Evolutionary conservation across 2,329 filamentous ascomycete species (phyloP).

Genomic region (Alternaria consortialis): DNA sequence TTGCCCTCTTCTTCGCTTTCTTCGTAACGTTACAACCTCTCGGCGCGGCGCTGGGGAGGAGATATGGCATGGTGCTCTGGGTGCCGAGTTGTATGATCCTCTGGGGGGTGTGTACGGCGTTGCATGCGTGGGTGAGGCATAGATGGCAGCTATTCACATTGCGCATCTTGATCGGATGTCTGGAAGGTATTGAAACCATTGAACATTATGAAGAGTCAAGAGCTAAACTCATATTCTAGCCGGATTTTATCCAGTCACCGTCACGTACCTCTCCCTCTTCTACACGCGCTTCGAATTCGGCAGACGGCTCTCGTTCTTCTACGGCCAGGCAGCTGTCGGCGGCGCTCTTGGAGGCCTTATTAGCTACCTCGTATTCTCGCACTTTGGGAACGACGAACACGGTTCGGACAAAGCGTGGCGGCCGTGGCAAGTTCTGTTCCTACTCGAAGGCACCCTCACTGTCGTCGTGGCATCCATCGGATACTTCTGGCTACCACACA

Average conservation of each 20-base stretch:
- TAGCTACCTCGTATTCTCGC: constrained; percentile 60
- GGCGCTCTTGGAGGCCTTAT: constrained; percentile 66
- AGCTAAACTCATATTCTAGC: constrained; percentile 48
- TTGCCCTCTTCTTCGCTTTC: constrained; percentile 66
- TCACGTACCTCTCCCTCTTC: constrained; percentile 67
- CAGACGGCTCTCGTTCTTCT: constrained; percentile 63
- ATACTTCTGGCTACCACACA: constrained; percentile 62
- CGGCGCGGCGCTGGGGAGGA: constrained; percentile 65
- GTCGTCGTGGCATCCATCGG: constrained; percentile 57
- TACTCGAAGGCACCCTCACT: constrained; percentile 60
- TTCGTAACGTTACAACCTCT: constrained; percentile 67
- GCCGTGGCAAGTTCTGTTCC: constrained; percentile 62
- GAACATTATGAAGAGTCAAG: neutral
- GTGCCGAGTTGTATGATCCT: constrained; percentile 66
- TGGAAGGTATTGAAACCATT: constrained; percentile 52
- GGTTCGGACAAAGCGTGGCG: constrained; percentile 47
- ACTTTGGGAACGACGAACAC: constrained; percentile 42
- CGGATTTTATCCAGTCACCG: constrained; percentile 67
- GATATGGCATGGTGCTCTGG: constrained; percentile 64
- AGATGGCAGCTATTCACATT: constrained; percentile 59
- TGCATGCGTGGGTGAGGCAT: constrained; percentile 58
- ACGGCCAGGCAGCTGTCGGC: constrained; percentile 65
- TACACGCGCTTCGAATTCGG: constrained; percentile 68
- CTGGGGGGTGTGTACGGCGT: constrained; percentile 61
- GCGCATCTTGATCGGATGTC: constrained; percentile 56